Base-by-base conservation (phyloP, 163 green algal genomes). In the Smithsoniella earleae region DNA sequence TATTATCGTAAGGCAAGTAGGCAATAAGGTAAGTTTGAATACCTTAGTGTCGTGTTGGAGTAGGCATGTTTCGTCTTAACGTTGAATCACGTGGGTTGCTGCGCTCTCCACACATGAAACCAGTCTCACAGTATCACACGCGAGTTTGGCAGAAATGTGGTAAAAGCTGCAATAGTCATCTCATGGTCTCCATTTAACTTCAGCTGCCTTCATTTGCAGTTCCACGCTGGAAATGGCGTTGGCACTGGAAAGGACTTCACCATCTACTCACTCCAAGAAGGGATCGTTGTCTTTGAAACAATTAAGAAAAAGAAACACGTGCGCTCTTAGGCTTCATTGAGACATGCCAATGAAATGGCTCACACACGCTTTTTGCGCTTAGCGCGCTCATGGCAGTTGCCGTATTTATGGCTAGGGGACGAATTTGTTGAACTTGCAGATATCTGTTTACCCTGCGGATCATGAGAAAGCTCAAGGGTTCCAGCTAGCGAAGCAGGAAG, bases 1-100 rank as follows among this genome's bases (percentile, higher is more conserved):
- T 75, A 98, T 98, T 77, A 98, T 99, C 69, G 82, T 97, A 4
- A 80, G 94, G 28, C 94, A 99, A 80, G 74, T 91, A 18, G 94
- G 94, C 33, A 95, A 89, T 34, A 89, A 86, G 83, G 88, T 94
- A 66, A 34, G 79, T 3, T 16, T 10, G 10, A 49, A 49, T 49
- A 22, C 40, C 40, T 13, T 49, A 10, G 40, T 49, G 40, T 49
- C 10, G 40, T 49, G 40, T 49, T 49, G 10, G 10, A 13, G 10
- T 13, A 22, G 40, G 10, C 40, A 49, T 13, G 40, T 49, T 10
- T 13, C 40, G 40, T 58, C 16, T 16, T 73, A 2, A 37, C 22
- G 2, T 13, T 40, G 28, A 20, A 2, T 3, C 58, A 45, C 20
- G 20, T 52, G 3, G 5, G 38, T 58, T 28, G 25, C 33, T 37